These are phyloP conservation scores for Anisogramma anomala DNA, from an alignment of 2,329 filamentous ascomycete genomes.

Conservation along the genomic window DNA sequence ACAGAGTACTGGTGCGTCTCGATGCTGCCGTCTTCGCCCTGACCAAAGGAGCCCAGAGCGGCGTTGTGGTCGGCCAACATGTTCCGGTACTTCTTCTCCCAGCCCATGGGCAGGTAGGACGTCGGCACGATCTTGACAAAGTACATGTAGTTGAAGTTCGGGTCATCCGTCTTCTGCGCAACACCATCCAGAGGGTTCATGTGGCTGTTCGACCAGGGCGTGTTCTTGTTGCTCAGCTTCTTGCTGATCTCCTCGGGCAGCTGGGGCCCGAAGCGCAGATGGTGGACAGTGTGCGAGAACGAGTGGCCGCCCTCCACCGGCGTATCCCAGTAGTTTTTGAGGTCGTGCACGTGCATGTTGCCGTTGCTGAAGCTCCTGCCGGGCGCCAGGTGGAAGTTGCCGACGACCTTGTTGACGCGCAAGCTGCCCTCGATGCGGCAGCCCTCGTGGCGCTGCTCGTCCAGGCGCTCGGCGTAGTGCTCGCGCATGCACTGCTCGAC, in stretches of 20 bases:
- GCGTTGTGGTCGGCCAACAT: conserved; percentile 38
- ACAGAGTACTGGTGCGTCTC: conserved; percentile 98
- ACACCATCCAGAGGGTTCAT: conserved; percentile 80
- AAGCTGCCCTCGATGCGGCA: conserved; percentile 88
- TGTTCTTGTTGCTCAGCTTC: conserved; percentile 43
- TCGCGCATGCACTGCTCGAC: conserved; percentile 94
- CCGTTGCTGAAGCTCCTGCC: conserved; percentile 92
- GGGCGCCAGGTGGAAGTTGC: conserved; percentile 96
- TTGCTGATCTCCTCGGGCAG: conserved; percentile 60
- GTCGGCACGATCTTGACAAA: conserved; percentile 98
- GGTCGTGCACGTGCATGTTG: conserved; percentile 94
- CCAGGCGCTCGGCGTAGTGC: conserved; percentile 81
- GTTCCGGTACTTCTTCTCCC: conserved; percentile 50
- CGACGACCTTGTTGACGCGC: conserved; percentile 95
- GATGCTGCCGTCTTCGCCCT: conserved; percentile 62
- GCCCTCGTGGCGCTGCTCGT: conserved; percentile 79
- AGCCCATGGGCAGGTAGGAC: conserved; percentile 84
- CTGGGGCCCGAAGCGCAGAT: conserved; percentile 84
- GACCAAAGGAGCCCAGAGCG: conserved; percentile 58
- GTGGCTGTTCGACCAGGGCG: conserved; percentile 78
- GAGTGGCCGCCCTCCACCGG: conserved; percentile 61
- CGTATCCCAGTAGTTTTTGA: conserved; percentile 85
- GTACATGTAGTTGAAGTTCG: conserved; percentile 96
- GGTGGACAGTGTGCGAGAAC: conserved; percentile 81
- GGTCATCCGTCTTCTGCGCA: conserved; percentile 64